These are phyloP conservation scores for Podospora pseudoanserina DNA, from an alignment of 495 filamentous ascomycete species.

Conservation along the genomic window DNA sequence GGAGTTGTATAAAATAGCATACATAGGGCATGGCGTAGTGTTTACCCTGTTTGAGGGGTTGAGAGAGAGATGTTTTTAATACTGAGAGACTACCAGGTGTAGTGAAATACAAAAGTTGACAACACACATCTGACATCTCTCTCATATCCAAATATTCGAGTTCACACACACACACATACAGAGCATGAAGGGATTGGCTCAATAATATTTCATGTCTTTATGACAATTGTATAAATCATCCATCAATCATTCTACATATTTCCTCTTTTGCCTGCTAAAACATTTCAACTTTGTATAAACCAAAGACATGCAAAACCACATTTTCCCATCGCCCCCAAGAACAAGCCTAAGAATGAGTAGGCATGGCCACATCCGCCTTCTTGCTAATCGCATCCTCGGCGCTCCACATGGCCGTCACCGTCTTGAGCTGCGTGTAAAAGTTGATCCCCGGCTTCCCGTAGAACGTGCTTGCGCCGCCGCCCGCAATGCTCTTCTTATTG, in stretches of 20 bases:
- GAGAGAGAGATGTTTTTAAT: not conserved
- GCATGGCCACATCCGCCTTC: slow-evolving; percentile 88
- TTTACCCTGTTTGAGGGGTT: not conserved
- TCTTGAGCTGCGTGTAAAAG: slow-evolving; percentile 98
- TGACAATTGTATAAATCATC: not conserved
- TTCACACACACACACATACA: too few species aligned
- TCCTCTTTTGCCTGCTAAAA: not conserved
- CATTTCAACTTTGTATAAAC: too few species aligned
- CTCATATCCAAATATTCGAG: not conserved
- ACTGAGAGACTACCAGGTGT: not conserved
- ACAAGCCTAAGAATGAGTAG: slow-evolving; percentile 58
- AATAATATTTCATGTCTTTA: not conserved
- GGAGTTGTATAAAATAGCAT: not conserved
- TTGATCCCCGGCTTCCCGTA: slow-evolving; percentile 88
- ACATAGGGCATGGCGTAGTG: slow-evolving; percentile 13
- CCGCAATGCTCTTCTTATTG: slow-evolving; percentile 94
- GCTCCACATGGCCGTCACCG: slow-evolving; percentile 89
- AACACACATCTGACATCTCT: not conserved
- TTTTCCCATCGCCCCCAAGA: too few species aligned
- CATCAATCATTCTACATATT: not conserved
- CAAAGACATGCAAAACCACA: too few species aligned
- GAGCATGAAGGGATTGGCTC: too few species aligned
- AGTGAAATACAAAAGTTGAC: not conserved
- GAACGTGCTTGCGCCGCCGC: slow-evolving; percentile 90
- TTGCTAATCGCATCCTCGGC: slow-evolving; percentile 75